Conservation (phyloP, 2,329 filamentous ascomycete species). For the Colletotrichum brevisporum region DNA sequence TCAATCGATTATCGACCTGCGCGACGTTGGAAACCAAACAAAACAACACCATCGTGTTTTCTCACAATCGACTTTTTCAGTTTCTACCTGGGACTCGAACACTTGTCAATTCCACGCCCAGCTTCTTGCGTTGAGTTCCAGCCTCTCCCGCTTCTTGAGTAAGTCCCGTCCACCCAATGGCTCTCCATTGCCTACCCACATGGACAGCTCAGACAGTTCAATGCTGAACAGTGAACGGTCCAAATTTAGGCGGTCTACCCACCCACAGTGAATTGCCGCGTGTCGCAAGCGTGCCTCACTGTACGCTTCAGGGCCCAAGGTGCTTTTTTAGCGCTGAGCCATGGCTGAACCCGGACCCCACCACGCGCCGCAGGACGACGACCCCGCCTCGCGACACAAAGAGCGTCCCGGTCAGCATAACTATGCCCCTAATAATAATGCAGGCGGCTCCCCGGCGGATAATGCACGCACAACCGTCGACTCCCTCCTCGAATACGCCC, state of each 20-base stretch:
- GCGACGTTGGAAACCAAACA: too few species aligned
- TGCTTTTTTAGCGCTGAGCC: slow-evolving; percentile 17
- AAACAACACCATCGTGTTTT: too few species aligned
- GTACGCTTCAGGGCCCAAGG: slow-evolving; percentile 12
- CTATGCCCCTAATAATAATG: slow-evolving; percentile 32
- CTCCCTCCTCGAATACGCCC: slow-evolving; percentile 37
- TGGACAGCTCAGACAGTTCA: slow-evolving; percentile 4
- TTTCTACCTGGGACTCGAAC: too few species aligned
- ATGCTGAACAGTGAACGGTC: slow-evolving; percentile 15
- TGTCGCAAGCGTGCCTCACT: slow-evolving; percentile 27
- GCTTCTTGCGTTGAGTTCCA: too few species aligned
- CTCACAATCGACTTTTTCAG: too few species aligned
- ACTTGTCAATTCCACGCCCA: too few species aligned
- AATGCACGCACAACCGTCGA: slow-evolving; percentile 23
- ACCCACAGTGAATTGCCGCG: slow-evolving; percentile 10
- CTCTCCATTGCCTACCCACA: slow-evolving; percentile 9
- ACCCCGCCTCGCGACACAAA: slow-evolving; percentile 50
- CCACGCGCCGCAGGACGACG: slow-evolving; percentile 46
- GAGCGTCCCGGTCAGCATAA: slow-evolving; percentile 38
- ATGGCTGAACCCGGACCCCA: slow-evolving; percentile 49
- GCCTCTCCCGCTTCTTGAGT: too few species aligned
- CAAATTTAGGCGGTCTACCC: slow-evolving; percentile 11
- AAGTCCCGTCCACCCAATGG: background rate
- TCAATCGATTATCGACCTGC: too few species aligned
- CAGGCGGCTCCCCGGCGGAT: background rate